phyloP scores from a whole-genome alignment of 2,329 filamentous ascomycete genomes.

The Elsinoe perseae region DNA sequence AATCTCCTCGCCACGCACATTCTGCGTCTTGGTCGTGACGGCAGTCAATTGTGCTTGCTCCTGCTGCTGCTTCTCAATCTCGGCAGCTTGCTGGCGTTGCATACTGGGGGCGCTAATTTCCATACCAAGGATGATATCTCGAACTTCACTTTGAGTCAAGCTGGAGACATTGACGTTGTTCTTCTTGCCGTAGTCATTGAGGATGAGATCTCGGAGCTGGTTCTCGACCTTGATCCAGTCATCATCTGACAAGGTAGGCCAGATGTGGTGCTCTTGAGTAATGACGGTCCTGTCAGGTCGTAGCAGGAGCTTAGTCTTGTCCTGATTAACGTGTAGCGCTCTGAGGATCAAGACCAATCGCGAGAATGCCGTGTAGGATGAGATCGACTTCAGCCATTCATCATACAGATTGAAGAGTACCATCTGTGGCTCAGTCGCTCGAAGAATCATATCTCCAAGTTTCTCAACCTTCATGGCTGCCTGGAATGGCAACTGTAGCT shows the following conservation, averaged over 20 bases:
- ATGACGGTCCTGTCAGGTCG: constrained; percentile 97
- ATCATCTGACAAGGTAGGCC: constrained; percentile 88
- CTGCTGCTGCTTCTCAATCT: constrained; percentile 98
- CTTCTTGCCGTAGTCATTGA: constrained; percentile 99
- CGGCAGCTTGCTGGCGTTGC: constrained; percentile 95
- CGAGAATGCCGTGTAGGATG: constrained; percentile 97
- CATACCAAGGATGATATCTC: constrained; percentile 98
- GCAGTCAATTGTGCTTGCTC: constrained; percentile 95
- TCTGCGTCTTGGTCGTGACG: constrained; percentile 96
- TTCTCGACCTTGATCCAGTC: constrained; percentile 99
- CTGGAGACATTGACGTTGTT: constrained; percentile 99
- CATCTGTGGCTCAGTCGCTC: constrained; percentile 99
- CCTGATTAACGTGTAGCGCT: constrained; percentile 92
- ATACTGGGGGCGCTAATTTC: constrained; percentile 96
- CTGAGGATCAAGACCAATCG: constrained; percentile 87
- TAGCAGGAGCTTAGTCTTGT: constrained; percentile 94
- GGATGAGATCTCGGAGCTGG: constrained; percentile 84
- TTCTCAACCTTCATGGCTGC: constrained; percentile 99
- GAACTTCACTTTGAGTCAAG: constrained; percentile 90
- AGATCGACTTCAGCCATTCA: constrained; percentile 97
- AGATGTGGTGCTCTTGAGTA: constrained; percentile 97
- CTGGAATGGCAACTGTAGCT: constrained; percentile 95
- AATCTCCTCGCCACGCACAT: constrained; percentile 93
- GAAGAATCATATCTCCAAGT: constrained; percentile 95
- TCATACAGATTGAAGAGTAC: constrained; percentile 98